phyloP scores from a whole-genome alignment of 225 moss, liverwort and hornwort genomes.

The Asterella californica region DNA sequence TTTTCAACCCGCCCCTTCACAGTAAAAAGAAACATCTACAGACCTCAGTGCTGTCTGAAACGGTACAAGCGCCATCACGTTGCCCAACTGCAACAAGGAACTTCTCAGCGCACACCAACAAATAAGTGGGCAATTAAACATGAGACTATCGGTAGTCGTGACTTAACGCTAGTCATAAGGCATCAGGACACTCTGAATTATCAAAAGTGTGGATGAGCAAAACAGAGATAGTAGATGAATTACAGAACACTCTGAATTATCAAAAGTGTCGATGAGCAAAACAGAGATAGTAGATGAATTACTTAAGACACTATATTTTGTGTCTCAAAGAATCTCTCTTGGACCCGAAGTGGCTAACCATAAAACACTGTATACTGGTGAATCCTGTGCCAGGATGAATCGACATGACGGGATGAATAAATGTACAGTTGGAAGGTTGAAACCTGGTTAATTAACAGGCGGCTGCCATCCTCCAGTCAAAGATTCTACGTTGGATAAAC shows the following conservation, averaged over 20 bases:
- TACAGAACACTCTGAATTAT: background rate
- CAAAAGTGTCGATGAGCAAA: background rate
- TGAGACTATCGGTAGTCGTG: too few species aligned
- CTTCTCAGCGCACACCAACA: too few species aligned
- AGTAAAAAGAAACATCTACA: too few species aligned
- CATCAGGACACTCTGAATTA: background rate
- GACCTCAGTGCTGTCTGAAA: too few species aligned
- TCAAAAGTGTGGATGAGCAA: background rate
- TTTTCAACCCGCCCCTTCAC: too few species aligned
- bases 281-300: background rate
- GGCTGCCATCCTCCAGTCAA: slow-evolving; percentile 13
- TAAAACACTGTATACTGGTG: background rate
- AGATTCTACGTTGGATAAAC: background rate
- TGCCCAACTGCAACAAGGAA: too few species aligned
- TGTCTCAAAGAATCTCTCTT: background rate
- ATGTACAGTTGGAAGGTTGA: slow-evolving; percentile 18
- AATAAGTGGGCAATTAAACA: too few species aligned
- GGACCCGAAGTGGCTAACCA: background rate
- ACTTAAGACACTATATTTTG: background rate
- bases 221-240: background rate
- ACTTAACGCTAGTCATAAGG: too few species aligned
- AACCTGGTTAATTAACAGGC: slow-evolving; percentile 3
- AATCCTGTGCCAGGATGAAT: slow-evolving; percentile 3
- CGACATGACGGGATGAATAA: slow-evolving; percentile 3
- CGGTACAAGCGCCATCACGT: too few species aligned